Percentiles rank a stretch among this genome's conserved stretches.
Conservation (phyloP, 169 alveolate species). For the Plasmodium inui region DNA sequence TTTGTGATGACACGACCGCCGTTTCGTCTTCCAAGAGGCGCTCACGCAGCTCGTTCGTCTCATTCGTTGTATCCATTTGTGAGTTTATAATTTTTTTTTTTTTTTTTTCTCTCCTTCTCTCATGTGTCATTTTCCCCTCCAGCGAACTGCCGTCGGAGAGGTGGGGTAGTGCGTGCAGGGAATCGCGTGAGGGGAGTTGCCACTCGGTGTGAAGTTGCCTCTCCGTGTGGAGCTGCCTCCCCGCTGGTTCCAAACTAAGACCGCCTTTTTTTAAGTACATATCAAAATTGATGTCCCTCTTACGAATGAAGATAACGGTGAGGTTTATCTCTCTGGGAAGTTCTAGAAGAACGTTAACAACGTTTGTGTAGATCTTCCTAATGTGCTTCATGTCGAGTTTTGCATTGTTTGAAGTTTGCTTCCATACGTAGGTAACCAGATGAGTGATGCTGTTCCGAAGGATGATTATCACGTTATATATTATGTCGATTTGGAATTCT, state of each 20-base stretch:
- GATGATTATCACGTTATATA: neutral
- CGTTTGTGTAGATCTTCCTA: constrained; percentile 15
- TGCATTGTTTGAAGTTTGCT: neutral
- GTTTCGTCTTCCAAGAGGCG: neutral
- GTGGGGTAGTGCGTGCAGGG: neutral
- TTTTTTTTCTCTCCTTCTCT: neutral
- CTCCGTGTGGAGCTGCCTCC: neutral
- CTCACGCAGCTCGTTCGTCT: neutral
- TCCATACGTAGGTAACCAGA: constrained; percentile 9
- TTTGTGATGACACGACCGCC: neutral
- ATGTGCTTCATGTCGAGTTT: neutral
- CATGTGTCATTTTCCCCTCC: neutral
- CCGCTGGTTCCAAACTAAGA: neutral
- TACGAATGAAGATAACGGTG: neutral
- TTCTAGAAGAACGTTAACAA: constrained; percentile 12
- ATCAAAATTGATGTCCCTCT: constrained; percentile 19
- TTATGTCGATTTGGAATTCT: neutral
- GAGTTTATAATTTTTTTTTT: neutral
- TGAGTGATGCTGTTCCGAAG: constrained; percentile 12
- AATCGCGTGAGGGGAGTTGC: neutral
- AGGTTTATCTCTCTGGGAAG: constrained; percentile 11
- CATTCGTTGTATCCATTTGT: neutral
- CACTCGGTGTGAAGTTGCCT: too few relatives aligned
- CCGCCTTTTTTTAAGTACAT: constrained; percentile 12
- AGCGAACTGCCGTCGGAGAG: neutral